Base-by-base conservation (phyloP, 2,329 filamentous ascomycete species). In the Diplodia scrobiculata region DNA sequence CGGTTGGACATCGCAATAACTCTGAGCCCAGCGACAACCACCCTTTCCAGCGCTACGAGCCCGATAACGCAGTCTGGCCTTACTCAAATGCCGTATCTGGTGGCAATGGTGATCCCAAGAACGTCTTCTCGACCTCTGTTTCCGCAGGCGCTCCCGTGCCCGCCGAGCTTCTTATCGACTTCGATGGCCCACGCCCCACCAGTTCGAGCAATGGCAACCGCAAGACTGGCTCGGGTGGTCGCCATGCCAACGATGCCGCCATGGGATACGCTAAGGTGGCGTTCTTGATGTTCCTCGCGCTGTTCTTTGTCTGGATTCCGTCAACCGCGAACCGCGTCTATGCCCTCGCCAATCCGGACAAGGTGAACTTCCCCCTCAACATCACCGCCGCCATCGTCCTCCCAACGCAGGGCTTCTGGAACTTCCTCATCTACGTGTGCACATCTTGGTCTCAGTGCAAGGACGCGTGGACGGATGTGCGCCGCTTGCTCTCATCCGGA, bases 361-460 rank as follows among this genome's bases (percentile, higher is more conserved):
- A 71, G 7, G 38, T 72, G 1, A 71, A 81, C 7, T 83, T 87
- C 32, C 79, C 83, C 0, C 84, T 95, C 27, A 87, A 91, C 71
- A 87, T 89, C 69, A 84, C 88, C 69, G 88, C 89, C 25, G 87
- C 89, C 0, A 83, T 91, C 48, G 91, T 95, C 0, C 82, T 96
- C 9, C 91, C 91, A 0, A 82, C 92, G 0, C 91, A 96, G 74
- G 91, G 91, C 0, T 90, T 93, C 72, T 95, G 91, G 91, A 96
- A 96, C 74, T 86, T 88, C 19, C 76, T 90, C 67, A 91, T 96
- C 70, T 96, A 95, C 76, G 78, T 87, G 17, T 83, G 85, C 11
- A 91, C 89, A 0, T 91, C 89, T 17, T 66, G 63, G 62, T 14
- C 19, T 11, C 88, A 88, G 0, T 88, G 87, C 73, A 83, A 83